Percentiles rank a stretch among this genome's conserved stretches.
These are phyloP conservation scores for Vitis labrusca DNA, from an alignment of 164 flowering plant species.

Conservation along the genomic window DNA sequence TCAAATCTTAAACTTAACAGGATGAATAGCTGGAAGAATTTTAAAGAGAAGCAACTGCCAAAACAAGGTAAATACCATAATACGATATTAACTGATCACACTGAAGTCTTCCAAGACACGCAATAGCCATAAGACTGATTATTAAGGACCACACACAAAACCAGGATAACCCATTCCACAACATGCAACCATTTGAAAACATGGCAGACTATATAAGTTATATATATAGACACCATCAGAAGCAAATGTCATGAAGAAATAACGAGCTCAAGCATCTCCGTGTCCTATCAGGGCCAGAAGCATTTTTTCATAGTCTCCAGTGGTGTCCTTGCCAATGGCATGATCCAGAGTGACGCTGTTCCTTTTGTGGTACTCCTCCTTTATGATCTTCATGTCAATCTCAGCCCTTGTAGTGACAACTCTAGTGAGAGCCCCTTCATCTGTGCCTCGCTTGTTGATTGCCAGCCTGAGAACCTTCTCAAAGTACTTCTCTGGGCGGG, in stretches of 20 bases:
- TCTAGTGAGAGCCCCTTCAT: constrained; percentile 68
- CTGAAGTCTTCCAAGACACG: too few species aligned
- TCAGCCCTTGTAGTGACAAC: constrained; percentile 65
- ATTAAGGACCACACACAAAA: too few species aligned
- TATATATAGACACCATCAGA: neutral
- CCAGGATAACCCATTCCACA: too few species aligned
- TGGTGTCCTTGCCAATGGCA: constrained; percentile 54
- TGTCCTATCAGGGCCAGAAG: constrained; percentile 57
- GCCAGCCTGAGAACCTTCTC: constrained; percentile 54
- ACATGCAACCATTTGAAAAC: too few species aligned
- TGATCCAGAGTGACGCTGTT: constrained; percentile 55
- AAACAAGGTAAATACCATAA: too few species aligned
- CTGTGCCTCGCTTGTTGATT: constrained; percentile 55
- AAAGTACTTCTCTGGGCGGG: constrained; percentile 54
- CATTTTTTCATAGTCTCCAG: constrained; percentile 58
- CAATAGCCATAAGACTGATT: too few species aligned
- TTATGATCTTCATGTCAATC: constrained; percentile 57
- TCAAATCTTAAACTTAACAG: too few species aligned
- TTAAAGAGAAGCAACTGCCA: too few species aligned
- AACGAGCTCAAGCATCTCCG: constrained; percentile 21
- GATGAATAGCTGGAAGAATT: too few species aligned
- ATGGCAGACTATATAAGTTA: too few species aligned
- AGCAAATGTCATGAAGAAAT: neutral
- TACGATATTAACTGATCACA: too few species aligned
- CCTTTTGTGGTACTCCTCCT: constrained; percentile 45